Evolutionary conservation across 371 early-diverging fungal species (phyloP).

Genomic region (Mucor piriformis): DNA sequence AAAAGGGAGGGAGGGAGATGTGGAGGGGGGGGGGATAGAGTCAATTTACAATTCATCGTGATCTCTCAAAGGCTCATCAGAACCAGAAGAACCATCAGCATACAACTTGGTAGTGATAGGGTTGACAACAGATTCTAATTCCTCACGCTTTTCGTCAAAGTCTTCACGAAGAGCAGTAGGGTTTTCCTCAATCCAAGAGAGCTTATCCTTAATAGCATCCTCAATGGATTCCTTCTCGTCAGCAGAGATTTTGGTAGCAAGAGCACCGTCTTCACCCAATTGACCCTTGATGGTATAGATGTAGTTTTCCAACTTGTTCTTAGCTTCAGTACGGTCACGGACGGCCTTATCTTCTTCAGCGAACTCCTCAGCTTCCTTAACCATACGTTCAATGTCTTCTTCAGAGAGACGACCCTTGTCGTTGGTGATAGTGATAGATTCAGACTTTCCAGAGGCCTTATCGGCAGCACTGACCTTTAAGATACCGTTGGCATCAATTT

Average conservation of each 20-base stretch:
- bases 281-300: constrained; percentile 81
- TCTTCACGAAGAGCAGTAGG: constrained; percentile 74
- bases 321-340: constrained; percentile 84
- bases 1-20: constrained; percentile 8
- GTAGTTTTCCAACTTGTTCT: constrained; percentile 86
- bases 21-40: constrained; percentile 3
- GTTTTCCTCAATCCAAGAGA: constrained; percentile 83
- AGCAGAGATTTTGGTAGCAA: constrained; percentile 76
- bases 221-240: constrained; percentile 87
- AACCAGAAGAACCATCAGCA: constrained; percentile 57
- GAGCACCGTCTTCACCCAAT: constrained; percentile 70
- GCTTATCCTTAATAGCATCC: constrained; percentile 84
- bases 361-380: constrained; percentile 89
- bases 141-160: constrained; percentile 81
- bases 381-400: constrained; percentile 96
- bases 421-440: constrained; percentile 94
- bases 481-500: constrained; percentile 98
- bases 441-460: constrained; percentile 93
- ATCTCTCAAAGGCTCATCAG: constrained; percentile 67
- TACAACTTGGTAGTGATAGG: constrained; percentile 88
- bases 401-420: constrained; percentile 95
- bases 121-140: constrained; percentile 84
- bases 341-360: constrained; percentile 87
- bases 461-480: constrained; percentile 97
- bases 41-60: constrained; percentile 77